phyloP scores from a whole-genome alignment of 2,329 filamentous ascomycete species.

The Colletotrichum camelliae region DNA sequence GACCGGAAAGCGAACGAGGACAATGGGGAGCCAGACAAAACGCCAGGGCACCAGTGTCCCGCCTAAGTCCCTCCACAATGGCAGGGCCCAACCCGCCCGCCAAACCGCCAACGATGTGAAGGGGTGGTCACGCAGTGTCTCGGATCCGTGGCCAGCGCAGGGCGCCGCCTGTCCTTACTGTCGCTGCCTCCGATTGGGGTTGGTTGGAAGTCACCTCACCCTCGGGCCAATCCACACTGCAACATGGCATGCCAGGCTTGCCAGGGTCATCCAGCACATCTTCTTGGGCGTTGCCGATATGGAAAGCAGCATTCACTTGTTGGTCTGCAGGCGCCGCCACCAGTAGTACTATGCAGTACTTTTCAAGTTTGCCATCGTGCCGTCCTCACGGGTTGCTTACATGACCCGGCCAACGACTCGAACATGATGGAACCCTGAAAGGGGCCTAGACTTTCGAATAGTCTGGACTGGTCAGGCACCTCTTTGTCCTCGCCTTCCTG shows the following conservation, averaged over 20 bases:
- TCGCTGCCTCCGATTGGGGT: neutral
- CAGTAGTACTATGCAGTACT: neutral
- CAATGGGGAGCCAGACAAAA: neutral
- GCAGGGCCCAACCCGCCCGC: neutral
- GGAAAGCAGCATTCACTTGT: neutral
- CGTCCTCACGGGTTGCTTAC: neutral
- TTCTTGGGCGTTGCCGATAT: neutral
- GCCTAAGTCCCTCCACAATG: neutral
- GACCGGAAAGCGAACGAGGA: neutral
- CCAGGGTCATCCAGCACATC: neutral
- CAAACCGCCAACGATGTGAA: neutral
- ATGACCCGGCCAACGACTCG: neutral
- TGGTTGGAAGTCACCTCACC: neutral
- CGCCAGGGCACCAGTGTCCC: neutral
- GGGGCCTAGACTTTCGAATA: neutral
- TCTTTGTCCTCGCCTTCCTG: constrained; percentile 1
- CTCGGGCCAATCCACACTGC: neutral
- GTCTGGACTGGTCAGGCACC: constrained; percentile 5
- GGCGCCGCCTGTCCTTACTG: constrained; percentile 7
- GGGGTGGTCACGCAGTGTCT: constrained; percentile 21
- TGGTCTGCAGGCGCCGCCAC: neutral
- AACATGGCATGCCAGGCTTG: neutral
- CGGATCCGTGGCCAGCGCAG: constrained; percentile 21
- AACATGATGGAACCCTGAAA: neutral
- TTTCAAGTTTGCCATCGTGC: neutral